Percentiles rank a stretch among this genome's conserved stretches.
phyloP scores from a whole-genome alignment of 2,329 filamentous ascomycete genomes.

The Fusarium sp. region DNA sequence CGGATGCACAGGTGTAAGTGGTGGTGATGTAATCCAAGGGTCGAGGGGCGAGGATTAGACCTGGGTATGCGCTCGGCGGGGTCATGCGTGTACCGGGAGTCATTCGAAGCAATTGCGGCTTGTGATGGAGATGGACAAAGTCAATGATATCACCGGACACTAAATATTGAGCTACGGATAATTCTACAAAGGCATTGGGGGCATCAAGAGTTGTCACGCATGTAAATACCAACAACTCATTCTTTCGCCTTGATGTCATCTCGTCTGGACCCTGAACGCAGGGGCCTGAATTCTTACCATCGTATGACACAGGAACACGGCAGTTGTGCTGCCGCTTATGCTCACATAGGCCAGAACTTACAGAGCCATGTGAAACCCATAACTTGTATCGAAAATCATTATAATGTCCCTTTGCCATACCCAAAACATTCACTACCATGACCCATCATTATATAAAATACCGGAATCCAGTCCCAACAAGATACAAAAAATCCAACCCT shows the following conservation, averaged over 20 bases:
- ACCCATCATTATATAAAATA: constrained; percentile 23
- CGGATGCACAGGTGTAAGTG: constrained; percentile 17
- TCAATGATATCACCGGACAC: constrained; percentile 10
- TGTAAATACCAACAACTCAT: neutral
- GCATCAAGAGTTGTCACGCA: neutral
- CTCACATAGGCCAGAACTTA: too few relatives aligned
- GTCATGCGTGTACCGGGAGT: constrained; percentile 42
- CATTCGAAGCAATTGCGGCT: neutral
- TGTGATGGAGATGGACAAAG: neutral
- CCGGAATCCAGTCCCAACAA: neutral
- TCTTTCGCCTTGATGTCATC: neutral
- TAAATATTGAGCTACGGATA: neutral
- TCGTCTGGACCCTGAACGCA: neutral
- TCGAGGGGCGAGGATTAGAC: constrained; percentile 4
- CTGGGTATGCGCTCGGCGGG: constrained; percentile 36
- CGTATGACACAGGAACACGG: neutral
- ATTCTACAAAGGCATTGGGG: neutral
- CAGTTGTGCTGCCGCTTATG: too few relatives aligned
- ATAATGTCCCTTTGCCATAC: constrained; percentile 7
- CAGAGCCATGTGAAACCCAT: too few relatives aligned
- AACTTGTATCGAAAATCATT: constrained; percentile 9
- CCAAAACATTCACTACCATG: constrained; percentile 11
- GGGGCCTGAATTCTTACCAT: neutral
- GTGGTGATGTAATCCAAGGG: constrained; percentile 51
- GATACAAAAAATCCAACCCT: constrained; percentile 11